Evolutionary conservation across 1,284 basidiomycete species (phyloP).

Genomic region (Ganoderma sinense): DNA sequence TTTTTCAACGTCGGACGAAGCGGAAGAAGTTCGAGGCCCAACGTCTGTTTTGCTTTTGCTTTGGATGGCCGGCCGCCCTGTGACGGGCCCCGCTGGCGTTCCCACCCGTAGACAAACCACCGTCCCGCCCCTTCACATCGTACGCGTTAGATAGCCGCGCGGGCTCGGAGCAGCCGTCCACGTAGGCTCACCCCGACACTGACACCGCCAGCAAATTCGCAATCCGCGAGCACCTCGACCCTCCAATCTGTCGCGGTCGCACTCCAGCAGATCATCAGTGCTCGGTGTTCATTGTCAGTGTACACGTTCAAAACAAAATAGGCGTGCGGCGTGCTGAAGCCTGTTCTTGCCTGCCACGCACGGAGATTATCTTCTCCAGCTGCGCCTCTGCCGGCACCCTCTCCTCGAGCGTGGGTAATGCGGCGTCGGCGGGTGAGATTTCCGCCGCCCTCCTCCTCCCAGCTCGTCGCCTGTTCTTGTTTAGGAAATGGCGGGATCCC

Average conservation of each 20-base stretch:
- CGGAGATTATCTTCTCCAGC: neutral
- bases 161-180: neutral
- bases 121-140: neutral
- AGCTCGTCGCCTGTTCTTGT: neutral
- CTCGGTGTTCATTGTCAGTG: no score
- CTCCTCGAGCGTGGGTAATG: conserved; percentile 5
- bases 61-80: neutral
- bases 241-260: neutral
- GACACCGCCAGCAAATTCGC: neutral
- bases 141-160: neutral
- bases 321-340: neutral
- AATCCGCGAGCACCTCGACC: neutral
- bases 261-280: neutral
- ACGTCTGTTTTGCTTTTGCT: neutral
- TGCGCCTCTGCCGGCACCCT: conserved; percentile 3
- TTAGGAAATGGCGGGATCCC: neutral
- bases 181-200: neutral
- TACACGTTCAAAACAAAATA: neutral
- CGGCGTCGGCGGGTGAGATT: neutral
- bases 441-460: neutral
- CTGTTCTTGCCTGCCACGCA: neutral
- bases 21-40: conserved; percentile 6
- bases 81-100: neutral
- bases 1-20: conserved; percentile 1
- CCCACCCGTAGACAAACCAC: conserved; percentile 1